These are phyloP conservation scores for Tylopilus rubrobrunneus DNA, from an alignment of 768 basidiomycete species.

Conservation along the genomic window DNA sequence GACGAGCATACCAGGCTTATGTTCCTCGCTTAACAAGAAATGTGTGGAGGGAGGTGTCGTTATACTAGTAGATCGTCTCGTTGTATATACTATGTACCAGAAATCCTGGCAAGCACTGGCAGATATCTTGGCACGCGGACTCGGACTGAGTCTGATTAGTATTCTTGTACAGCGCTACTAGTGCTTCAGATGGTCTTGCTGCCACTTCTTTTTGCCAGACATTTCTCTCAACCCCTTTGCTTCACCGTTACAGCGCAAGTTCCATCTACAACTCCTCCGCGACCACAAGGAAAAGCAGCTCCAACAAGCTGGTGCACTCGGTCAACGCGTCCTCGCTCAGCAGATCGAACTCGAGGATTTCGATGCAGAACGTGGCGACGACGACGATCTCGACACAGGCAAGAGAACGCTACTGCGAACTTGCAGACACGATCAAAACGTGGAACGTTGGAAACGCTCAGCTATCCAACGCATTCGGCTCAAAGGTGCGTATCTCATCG, in stretches of 20 bases:
- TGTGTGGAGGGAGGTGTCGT: too few species aligned
- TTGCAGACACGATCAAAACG: constrained; percentile 65
- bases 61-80: too few species aligned
- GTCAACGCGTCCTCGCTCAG: constrained; percentile 90
- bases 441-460: constrained; percentile 83
- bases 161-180: too few species aligned
- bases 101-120: too few species aligned
- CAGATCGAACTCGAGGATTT: constrained; percentile 86
- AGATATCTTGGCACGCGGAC: too few species aligned
- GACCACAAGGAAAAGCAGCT: constrained; percentile 92
- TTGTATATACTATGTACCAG: too few species aligned
- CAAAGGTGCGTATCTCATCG: constrained; percentile 46
- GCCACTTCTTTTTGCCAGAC: constrained; percentile 37
- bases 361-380: constrained; percentile 59
- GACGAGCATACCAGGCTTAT: too few species aligned
- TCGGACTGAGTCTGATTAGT: too few species aligned
- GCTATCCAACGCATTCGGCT: constrained; percentile 64
- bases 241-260: constrained; percentile 57
- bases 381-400: constrained; percentile 63
- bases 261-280: constrained; percentile 64
- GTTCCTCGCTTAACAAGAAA: too few species aligned
- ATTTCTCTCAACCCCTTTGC: constrained; percentile 40
- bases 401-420: constrained; percentile 70
- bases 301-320: constrained; percentile 85
- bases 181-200: constrained; percentile 36